Evolutionary conservation across 1,284 basidiomycete genomes (phyloP).

Genomic region (Moesziomyces globuligerus): DNA sequence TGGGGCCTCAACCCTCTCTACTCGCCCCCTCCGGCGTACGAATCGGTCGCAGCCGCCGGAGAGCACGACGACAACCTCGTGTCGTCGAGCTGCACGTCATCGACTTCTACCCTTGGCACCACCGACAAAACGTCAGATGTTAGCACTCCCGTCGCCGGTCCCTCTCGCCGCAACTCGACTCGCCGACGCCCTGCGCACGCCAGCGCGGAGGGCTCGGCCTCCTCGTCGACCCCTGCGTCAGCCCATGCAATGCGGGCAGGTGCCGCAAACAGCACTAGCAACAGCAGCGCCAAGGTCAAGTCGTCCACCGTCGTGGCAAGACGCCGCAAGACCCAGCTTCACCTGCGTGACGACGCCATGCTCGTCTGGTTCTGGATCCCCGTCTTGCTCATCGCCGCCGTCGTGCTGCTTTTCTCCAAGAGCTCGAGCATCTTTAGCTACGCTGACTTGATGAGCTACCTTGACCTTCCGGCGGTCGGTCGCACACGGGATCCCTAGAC

Average conservation of each 20-base stretch:
- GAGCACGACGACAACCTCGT: neutral
- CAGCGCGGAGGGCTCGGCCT: conserved; percentile 52
- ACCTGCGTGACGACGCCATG: conserved; percentile 81
- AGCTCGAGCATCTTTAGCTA: conserved; percentile 58
- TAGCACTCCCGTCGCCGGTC: conserved; percentile 38
- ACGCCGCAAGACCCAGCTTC: conserved; percentile 34
- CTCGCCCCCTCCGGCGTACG: conserved; percentile 55
- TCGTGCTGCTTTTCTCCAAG: conserved; percentile 67
- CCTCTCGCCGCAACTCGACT: conserved; percentile 21
- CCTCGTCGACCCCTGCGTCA: conserved; percentile 4
- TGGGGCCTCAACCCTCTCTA: conserved; percentile 53
- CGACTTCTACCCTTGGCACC: neutral
- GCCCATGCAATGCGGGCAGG: conserved; percentile 27
- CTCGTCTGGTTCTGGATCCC: conserved; percentile 93
- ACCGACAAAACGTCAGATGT: conserved; percentile 10
- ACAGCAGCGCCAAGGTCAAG: conserved; percentile 15
- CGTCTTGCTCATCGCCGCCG: conserved; percentile 71
- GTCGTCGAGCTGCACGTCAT: neutral
- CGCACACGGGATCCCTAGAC: too few species aligned
- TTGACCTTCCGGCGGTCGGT: conserved; percentile 47
- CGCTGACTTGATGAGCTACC: conserved; percentile 53
- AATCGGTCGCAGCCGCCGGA: conserved; percentile 37
- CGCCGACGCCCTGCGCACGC: conserved; percentile 17
- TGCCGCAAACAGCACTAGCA: neutral
- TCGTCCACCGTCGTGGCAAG: conserved; percentile 16